Base-by-base conservation (phyloP, 2,329 filamentous ascomycete species). In the Fusarium circinatum region DNA sequence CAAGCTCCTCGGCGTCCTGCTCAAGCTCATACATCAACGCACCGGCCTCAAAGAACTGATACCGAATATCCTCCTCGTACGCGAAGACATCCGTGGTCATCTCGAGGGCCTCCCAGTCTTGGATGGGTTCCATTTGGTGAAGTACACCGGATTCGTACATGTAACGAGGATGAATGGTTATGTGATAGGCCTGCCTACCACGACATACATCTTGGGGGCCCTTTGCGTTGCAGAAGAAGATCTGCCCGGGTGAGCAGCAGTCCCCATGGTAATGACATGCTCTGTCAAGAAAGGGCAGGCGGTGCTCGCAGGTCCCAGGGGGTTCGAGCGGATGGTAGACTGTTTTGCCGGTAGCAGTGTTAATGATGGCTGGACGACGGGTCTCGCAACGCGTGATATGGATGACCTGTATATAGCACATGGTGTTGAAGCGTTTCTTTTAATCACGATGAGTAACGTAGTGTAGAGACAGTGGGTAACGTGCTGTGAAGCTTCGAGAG, bases 311-410 rank as follows among this genome's bases (percentile, higher is more conserved):
- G 20, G 2, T 10, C 1, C 9, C 9, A 6, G 72, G 72, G 4
- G 64, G 45, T 22, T 75, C 72, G 38, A 71, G 38, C 2, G 72
- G 72, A 32, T 75, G 71, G 38, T 44, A 70, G 38, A 71, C 17
- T 14, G 58, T 41, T 24, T 41, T 14, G 9, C 68, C 68, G 0
- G 32, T 60, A 10, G 22, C 10, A 12, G 36, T 12, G 42, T 72
- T 75, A 20, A 72, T 42, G 34, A 65, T 55, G 1, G 57, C 71
- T 24, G 38, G 68, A 15, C 68, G 71, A 45, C 68, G 72, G n/a
- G 62, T 70, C 18, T 75, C 62, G 58, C 72, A 75, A 24, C 13
- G 4, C 1, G 72, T 75, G n/a, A 66, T 62, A 7, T 75, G 72
- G 8, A 62, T n/a, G 20, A 72, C 30, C 3, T 60, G 36, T 9